Evolutionary conservation across 1,284 basidiomycete species (phyloP), one percentile per base, ranked within the genome.

Genomic region (Phellinidium pouzarii): DNA sequence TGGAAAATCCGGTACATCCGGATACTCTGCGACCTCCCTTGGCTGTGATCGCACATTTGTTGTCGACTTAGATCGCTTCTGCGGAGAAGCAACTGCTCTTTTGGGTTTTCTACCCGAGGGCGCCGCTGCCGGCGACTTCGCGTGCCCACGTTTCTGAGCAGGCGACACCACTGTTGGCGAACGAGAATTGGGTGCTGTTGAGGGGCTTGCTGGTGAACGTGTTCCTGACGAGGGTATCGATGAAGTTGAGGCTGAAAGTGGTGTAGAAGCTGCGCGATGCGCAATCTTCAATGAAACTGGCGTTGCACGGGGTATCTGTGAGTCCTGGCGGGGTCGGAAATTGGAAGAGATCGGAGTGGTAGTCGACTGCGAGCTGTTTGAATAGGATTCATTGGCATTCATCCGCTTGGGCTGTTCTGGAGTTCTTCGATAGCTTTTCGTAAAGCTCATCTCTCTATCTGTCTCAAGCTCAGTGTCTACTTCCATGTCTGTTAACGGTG

Each of bases 401-500:
- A 31, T 45, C 11, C 48, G 53, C 29, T 54, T 45, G 20, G 52
- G 47, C 9, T 38, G 52, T 20, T 54, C 53, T 20, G 50, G 31
- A 5, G 54, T 27, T 14, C 8, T 23, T 14, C 25, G 47, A 3
- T 34, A 12, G 20, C 22, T 23, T 27, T 29, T 57, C 34, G 53
- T 59, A 22, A 64, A 59, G 48, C 42, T 42, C 22, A 31, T 34
- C 43, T 66, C 65, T 29, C 66, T 62, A 68, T 77, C 77, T 3
- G 68, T 69, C 40, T 86, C 84, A 26, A 82, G 44, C 31, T 66
- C 65, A 26, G 65, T 63, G 69, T 77, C 77, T 4, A 67, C 69
- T 40, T 86, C 84, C 36, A 82, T 62, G 65, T 87, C 86, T 17
- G 84, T 86, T 48, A 77, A 68, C 4, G 87, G 86, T 53, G 67